Conservation (phyloP, 805 yeast genomes). For the Ogataea populi-albae region DNA sequence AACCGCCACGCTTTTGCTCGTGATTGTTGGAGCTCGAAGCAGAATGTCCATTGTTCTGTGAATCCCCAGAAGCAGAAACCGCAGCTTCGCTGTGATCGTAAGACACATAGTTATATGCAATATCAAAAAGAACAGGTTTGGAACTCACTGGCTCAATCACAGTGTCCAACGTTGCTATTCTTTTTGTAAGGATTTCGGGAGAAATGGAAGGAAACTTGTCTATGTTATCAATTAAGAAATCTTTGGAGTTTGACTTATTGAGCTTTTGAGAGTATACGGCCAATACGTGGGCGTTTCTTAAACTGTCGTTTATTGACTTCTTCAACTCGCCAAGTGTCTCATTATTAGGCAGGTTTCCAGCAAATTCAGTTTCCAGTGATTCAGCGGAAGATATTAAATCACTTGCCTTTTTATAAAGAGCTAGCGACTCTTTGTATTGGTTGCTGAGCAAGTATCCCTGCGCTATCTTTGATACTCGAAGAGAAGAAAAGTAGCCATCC, state of each 20-base stretch:
- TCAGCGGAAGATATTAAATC: conserved; percentile 10
- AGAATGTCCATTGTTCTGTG: neutral
- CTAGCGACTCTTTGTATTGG: conserved; percentile 46
- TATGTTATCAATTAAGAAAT: conserved; percentile 30
- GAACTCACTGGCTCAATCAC: conserved; percentile 60
- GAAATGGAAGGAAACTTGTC: conserved; percentile 30
- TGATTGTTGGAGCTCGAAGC: conserved; percentile 22
- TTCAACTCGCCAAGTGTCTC: conserved; percentile 29
- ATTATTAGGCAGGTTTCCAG: conserved; percentile 41
- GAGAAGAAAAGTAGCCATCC: conserved; percentile 43
- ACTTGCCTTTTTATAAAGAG: conserved; percentile 37
- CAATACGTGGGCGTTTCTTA: conserved; percentile 42
- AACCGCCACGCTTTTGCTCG: conserved; percentile 54
- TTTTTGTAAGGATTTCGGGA: conserved; percentile 30
- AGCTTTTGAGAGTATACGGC: conserved; percentile 43
- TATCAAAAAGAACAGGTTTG: conserved; percentile 89
- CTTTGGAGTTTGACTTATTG: conserved; percentile 9
- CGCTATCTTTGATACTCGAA: conserved; percentile 44
- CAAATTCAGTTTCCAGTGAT: conserved; percentile 32
- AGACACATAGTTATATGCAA: conserved; percentile 78
- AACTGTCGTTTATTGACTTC: conserved; percentile 15
- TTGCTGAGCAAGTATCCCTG: conserved; percentile 40
- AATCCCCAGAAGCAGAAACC: conserved; percentile 1
- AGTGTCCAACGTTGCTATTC: conserved; percentile 30
- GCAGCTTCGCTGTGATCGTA: conserved; percentile 38